Percentiles rank a stretch among this genome's conserved stretches.
These are phyloP conservation scores for Botryotinia narcissicola DNA, from an alignment of 2,329 filamentous ascomycete species.

Conservation along the genomic window DNA sequence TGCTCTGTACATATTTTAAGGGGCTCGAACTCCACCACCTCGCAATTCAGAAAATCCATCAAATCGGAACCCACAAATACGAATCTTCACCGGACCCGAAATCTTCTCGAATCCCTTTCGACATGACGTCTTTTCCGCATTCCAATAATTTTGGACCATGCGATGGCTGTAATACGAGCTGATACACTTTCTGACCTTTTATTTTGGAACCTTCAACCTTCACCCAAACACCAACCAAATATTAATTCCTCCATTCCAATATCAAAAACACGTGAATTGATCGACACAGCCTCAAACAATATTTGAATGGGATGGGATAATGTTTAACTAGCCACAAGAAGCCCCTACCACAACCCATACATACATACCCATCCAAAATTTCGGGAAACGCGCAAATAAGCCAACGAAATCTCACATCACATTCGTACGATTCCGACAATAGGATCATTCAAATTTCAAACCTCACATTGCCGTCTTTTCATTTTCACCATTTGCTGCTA, in stretches of 20 bases:
- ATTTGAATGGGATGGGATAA: neutral
- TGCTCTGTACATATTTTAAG: neutral
- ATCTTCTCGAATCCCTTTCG: slow-evolving; percentile 9
- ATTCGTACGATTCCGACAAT: neutral
- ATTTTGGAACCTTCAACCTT: neutral
- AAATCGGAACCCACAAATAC: slow-evolving; percentile 5
- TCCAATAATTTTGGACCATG: neutral
- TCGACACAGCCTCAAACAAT: neutral
- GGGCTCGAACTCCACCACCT: slow-evolving; percentile 6
- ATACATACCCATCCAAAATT: neutral
- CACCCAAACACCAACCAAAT: neutral
- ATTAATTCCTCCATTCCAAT: neutral
- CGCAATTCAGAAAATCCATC: neutral
- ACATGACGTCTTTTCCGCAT: slow-evolving; percentile 16
- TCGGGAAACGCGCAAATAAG: neutral
- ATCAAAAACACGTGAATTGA: neutral
- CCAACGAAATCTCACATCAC: neutral
- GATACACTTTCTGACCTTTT: neutral
- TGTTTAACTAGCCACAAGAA: neutral
- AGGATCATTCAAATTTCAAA: neutral
- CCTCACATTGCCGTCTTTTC: neutral
- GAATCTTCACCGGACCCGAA: neutral
- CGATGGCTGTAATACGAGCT: slow-evolving; percentile 2
- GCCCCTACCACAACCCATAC: too few species aligned
- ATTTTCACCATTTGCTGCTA: neutral